Conservation (phyloP, 306 rosid genomes). For the Macrotyloma uniflorum region DNA sequence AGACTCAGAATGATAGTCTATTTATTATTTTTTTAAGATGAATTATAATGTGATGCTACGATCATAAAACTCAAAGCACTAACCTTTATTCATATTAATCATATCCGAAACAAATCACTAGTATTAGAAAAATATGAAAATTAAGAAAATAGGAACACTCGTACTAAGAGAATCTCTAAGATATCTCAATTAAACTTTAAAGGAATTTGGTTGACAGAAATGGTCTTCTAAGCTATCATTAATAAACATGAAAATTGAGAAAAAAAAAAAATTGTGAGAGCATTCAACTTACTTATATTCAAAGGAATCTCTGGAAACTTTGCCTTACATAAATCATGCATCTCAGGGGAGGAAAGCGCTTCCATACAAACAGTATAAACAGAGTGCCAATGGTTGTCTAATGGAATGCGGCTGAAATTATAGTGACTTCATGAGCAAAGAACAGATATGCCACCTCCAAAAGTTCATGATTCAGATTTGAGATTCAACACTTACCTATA, state of each 20-base stretch:
- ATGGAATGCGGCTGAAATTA: constrained; percentile 53
- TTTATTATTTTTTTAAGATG: not conserved
- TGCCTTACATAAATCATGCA: constrained; percentile 49
- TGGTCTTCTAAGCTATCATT: constrained; percentile 16
- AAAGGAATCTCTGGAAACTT: constrained; percentile 42
- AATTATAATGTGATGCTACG: not conserved
- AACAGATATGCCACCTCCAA: not conserved
- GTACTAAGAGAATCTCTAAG: no score
- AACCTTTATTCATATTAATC: not conserved
- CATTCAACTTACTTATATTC: constrained; percentile 52
- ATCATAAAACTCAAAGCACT: not conserved
- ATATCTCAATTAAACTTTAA: not conserved
- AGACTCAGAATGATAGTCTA: not conserved
- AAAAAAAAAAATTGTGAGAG: not conserved
- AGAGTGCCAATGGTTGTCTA: constrained; percentile 66
- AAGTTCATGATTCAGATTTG: constrained; percentile 25
- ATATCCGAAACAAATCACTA: not conserved
- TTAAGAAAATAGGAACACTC: not conserved
- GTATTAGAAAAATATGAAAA: not conserved
- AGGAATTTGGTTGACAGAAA: constrained; percentile 3
- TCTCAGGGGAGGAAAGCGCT: constrained; percentile 59
- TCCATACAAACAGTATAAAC: constrained; percentile 71
- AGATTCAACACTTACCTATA: constrained; percentile 43
- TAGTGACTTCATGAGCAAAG: constrained; percentile 40
- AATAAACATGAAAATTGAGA: constrained; percentile 27